These are phyloP conservation scores for Kregervanrija fluxuum DNA, from an alignment of 805 yeast species.

Conservation along the genomic window DNA sequence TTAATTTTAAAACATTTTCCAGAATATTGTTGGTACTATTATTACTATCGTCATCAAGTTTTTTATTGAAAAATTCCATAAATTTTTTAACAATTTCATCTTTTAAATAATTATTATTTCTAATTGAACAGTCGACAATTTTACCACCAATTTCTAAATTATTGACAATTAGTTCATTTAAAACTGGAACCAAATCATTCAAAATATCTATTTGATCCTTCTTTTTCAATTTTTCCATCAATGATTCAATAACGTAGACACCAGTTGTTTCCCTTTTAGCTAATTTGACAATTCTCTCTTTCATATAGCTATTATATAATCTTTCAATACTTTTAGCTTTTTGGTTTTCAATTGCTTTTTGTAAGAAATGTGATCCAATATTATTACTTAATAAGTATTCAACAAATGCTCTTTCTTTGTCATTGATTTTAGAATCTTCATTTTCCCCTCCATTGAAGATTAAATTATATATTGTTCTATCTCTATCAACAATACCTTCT, in stretches of 20 bases:
- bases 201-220: slow-evolving; percentile 56
- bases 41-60: slow-evolving; percentile 30
- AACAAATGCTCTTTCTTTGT: slow-evolving; percentile 69
- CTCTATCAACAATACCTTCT: slow-evolving; percentile 75
- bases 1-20: slow-evolving; percentile 59
- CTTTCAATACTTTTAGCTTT: slow-evolving; percentile 66
- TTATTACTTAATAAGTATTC: slow-evolving; percentile 79
- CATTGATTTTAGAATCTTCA: slow-evolving; percentile 43
- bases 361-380: slow-evolving; percentile 90
- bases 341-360: slow-evolving; percentile 58
- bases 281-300: slow-evolving; percentile 62
- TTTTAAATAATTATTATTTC: slow-evolving; percentile 49
- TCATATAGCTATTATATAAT: slow-evolving; percentile 64
- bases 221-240: slow-evolving; percentile 57
- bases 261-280: slow-evolving; percentile 83
- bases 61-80: slow-evolving; percentile 34
- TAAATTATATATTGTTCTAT: slow-evolving; percentile 61
- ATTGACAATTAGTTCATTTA: slow-evolving; percentile 53
- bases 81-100: slow-evolving; percentile 49
- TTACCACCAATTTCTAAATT: slow-evolving; percentile 65
- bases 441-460: slow-evolving; percentile 48
- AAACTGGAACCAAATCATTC: slow-evolving; percentile 59
- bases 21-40: slow-evolving; percentile 29
- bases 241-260: slow-evolving; percentile 66
- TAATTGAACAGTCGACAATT: slow-evolving; percentile 58